These are phyloP conservation scores for Leersia perrieri DNA, from an alignment of 176 grass and related monocot species.

Conservation along the genomic window DNA sequence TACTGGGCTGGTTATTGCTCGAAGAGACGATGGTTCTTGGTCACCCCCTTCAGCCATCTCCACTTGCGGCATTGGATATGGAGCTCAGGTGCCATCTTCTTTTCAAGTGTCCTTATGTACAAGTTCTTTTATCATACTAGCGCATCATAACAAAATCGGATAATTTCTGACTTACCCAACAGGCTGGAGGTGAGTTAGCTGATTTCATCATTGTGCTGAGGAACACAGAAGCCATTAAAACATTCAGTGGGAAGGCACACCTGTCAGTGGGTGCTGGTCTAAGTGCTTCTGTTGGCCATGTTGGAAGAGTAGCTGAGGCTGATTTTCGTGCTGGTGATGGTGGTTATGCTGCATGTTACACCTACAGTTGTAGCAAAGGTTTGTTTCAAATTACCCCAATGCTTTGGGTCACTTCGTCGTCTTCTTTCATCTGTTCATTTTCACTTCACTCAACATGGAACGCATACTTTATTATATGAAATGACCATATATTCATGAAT, in stretches of 20 bases:
- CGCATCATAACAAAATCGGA: neutral
- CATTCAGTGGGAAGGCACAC: slow-evolving; percentile 76
- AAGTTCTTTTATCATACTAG: neutral
- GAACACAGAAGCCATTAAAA: slow-evolving; percentile 80
- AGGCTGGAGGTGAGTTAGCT: slow-evolving; percentile 88
- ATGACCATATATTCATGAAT: neutral
- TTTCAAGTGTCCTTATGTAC: slow-evolving; percentile 27
- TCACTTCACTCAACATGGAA: neutral
- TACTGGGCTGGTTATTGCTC: slow-evolving; percentile 65
- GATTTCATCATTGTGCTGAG: slow-evolving; percentile 87
- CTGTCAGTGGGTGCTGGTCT: slow-evolving; percentile 79
- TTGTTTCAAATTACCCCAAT: neutral
- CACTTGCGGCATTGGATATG: slow-evolving; percentile 73
- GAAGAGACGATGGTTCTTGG: slow-evolving; percentile 68
- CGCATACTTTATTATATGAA: neutral
- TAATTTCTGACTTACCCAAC: slow-evolving; percentile 15
- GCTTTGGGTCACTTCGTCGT: neutral
- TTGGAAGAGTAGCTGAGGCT: slow-evolving; percentile 77
- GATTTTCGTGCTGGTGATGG: slow-evolving; percentile 75
- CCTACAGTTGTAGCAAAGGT: slow-evolving; percentile 96
- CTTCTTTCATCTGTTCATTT: neutral
- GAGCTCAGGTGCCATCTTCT: slow-evolving; percentile 60
- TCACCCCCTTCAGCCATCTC: slow-evolving; percentile 71
- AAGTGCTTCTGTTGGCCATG: slow-evolving; percentile 66
- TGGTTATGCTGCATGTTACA: slow-evolving; percentile 81